Evolutionary conservation across 1,284 basidiomycete genomes (phyloP), one percentile per base, ranked within the genome.

Genomic region (Puccinia triticina): DNA sequence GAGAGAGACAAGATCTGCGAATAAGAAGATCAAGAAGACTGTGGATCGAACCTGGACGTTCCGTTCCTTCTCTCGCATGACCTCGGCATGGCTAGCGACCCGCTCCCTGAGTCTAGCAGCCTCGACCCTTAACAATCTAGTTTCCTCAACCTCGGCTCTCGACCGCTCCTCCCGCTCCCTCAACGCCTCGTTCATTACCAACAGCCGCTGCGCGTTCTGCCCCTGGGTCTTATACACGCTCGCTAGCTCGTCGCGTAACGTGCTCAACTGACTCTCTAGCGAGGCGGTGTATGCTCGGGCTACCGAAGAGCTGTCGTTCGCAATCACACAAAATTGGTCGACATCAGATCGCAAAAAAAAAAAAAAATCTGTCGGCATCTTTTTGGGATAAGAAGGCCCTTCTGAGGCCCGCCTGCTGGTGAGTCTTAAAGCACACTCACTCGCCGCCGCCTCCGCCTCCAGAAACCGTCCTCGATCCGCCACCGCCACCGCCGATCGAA

Each of bases 211-310:
- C 0, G 95, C 94, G 87, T 97, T 97, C 88, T 96, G 94, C 0
- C 94, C 93, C 86, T 98, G 96, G 0, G 94, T 94, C 87, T 97
- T 96, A 90, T 99, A 99, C 1, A 97, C 91, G 10, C 92, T 93
- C 1, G 95, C 93, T 61, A 98, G 89, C 87, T 98, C 96, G 85
- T 94, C 93, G 34, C 95, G 92, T 71, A 96, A 89, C 7, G 93
- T 91, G 2, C 94, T 93, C 86, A 98, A 93, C 87, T 98, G 95
- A 2, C 92, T 92, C 87, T 98, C 95, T 77, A 98, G 91, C 21
- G 96, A 96, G 0, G 92, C 89, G 85, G 96, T 92, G 87, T 97
- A 95, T 32, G 94, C 94, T 32, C 91, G 90, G 64, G 92, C 92
- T 40, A 96, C 92, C 29, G 94, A 92, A 86, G 94, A 94, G 84